These are phyloP conservation scores for Podospora australis DNA, from an alignment of 495 filamentous ascomycete species.

Conservation along the genomic window DNA sequence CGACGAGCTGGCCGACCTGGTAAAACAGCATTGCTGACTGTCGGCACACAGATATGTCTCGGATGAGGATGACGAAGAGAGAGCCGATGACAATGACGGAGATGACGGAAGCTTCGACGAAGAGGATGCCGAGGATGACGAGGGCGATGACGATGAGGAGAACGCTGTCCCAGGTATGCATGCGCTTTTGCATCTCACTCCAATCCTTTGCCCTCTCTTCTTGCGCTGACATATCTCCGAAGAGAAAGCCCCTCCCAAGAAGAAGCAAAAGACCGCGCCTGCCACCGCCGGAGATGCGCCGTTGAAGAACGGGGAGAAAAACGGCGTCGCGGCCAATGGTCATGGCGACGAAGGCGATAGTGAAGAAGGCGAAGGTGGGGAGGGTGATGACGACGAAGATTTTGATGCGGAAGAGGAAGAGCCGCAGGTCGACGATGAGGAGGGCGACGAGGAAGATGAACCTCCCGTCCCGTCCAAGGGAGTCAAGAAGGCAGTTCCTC, in stretches of 20 bases:
- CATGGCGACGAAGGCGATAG: conserved; percentile 27
- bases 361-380: conserved; percentile 27
- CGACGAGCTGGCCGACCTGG: not conserved
- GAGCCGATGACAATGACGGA: conserved; percentile 31
- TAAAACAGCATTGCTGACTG: conserved; percentile 8
- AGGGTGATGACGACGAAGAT: conserved; percentile 27
- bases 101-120: conserved; percentile 32
- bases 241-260: conserved; percentile 41
- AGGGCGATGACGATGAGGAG: conserved; percentile 28
- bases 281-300: conserved; percentile 22
- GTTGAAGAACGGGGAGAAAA: conserved; percentile 26
- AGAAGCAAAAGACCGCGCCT: conserved; percentile 39
- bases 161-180: conserved; percentile 19
- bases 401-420: conserved; percentile 25
- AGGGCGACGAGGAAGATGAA: conserved; percentile 25
- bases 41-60: conserved; percentile 26
- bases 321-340: conserved; percentile 14
- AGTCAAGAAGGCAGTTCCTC: conserved; percentile 24
- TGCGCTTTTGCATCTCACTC: conserved; percentile 20
- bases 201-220: conserved; percentile 4
- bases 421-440: conserved; percentile 33
- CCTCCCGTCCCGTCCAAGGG: conserved; percentile 28
- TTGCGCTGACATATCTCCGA: conserved; percentile 1
- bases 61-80: conserved; percentile 32
- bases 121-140: conserved; percentile 31